Conservation (phyloP, 495 filamentous ascomycete genomes). For the Penicillium diatomitis region DNA sequence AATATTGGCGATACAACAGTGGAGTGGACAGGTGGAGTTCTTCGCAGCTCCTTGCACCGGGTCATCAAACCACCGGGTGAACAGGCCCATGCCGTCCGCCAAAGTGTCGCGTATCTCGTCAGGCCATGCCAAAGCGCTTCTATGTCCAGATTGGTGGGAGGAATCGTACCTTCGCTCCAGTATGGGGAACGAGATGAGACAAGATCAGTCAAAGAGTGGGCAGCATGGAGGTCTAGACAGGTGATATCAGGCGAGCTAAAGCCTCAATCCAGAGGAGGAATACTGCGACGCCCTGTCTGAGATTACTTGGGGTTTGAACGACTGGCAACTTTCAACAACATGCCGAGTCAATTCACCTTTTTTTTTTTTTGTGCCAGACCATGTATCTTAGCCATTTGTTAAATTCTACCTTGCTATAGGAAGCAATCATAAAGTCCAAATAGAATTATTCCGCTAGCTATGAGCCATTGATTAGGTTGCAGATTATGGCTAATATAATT, state of each 20-base stretch:
- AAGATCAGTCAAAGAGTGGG: constrained; percentile 2
- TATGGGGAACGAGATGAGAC: constrained; percentile 2
- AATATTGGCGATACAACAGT: constrained; percentile 35
- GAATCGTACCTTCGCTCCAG: neutral
- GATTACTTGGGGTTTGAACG: no score
- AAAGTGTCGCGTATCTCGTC: constrained; percentile 27
- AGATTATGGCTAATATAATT: no score
- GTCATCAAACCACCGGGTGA: constrained; percentile 26
- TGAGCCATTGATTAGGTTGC: no score
- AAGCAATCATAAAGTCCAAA: no score
- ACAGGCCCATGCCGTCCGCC: constrained; percentile 17
- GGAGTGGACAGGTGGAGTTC: constrained; percentile 27
- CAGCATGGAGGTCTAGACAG: constrained; percentile 1
- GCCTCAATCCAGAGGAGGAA: constrained; percentile 3
- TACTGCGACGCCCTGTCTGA: no score
- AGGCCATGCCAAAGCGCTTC: constrained; percentile 11
- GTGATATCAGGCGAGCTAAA: constrained; percentile 3
- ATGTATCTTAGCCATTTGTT: no score
- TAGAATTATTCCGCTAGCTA: no score
- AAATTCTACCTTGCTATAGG: no score
- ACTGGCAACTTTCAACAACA: no score
- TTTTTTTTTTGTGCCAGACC: no score
- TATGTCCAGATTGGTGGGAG: constrained; percentile 10
- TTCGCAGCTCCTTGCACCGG: constrained; percentile 27
- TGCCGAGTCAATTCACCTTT: no score